Conservation (phyloP, 345 rosid genomes). For the Chamaenerion angustifolium region DNA sequence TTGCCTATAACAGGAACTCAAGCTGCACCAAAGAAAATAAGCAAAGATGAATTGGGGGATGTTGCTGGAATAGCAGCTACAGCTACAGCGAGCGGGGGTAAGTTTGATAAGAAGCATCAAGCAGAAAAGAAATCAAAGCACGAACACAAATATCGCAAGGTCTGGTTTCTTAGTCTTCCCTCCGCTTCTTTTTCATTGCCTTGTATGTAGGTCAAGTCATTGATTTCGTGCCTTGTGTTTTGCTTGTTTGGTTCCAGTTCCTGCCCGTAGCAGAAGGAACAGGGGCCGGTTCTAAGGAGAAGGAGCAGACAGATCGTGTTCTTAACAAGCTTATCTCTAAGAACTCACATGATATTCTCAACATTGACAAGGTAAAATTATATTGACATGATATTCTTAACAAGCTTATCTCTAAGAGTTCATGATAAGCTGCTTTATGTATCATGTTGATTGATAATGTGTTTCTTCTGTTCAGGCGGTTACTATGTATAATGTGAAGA, state of each 20-base stretch:
- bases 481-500: conserved; percentile 63
- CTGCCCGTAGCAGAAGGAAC: conserved; percentile 61
- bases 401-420: background rate
- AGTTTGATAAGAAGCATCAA: conserved; percentile 75
- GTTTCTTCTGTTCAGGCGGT: conserved; percentile 38
- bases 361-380: conserved; percentile 54
- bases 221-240: background rate
- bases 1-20: conserved; percentile 79
- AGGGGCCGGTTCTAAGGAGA: conserved; percentile 48
- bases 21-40: conserved; percentile 45
- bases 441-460: background rate
- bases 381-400: conserved; percentile 73
- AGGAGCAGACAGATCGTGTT: conserved; percentile 69
- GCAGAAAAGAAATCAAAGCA: conserved; percentile 76
- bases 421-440: background rate
- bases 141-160: conserved; percentile 84
- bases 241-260: conserved; percentile 30
- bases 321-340: conserved; percentile 66
- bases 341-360: conserved; percentile 78
- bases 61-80: conserved; percentile 87
- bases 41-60: conserved; percentile 56
- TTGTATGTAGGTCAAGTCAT: background rate
- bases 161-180: conserved; percentile 10
- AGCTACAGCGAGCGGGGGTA: conserved; percentile 91
- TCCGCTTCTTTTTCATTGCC: background rate